phyloP scores from a whole-genome alignment of 192 early-diverging fungal species.

The Dimargaris xerosporica region DNA sequence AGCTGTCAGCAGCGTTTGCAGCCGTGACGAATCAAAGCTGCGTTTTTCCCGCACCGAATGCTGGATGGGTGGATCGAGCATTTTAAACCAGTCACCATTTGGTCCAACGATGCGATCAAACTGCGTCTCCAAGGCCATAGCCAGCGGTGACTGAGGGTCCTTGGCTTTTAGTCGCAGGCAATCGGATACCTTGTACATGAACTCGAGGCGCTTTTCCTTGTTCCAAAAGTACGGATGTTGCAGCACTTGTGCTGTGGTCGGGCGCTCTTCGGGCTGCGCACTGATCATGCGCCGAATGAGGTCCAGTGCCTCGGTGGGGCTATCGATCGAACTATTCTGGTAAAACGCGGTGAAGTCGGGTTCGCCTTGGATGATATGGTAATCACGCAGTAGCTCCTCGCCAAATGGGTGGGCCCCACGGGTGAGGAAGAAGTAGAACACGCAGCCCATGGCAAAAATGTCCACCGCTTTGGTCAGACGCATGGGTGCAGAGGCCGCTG shows the following conservation, averaged over 20 bases:
- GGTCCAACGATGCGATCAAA: slow-evolving; percentile 38
- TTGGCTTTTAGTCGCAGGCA: slow-evolving; percentile 79
- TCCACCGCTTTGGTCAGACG: slow-evolving; percentile 79
- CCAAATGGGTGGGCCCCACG: slow-evolving; percentile 92
- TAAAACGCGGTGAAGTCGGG: slow-evolving; percentile 63
- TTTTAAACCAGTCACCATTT: slow-evolving; percentile 49
- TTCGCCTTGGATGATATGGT: slow-evolving; percentile 67
- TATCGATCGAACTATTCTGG: slow-evolving; percentile 22
- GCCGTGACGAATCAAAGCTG: slow-evolving; percentile 2
- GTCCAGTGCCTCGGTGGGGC: slow-evolving; percentile 53
- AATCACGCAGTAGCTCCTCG: slow-evolving; percentile 74
- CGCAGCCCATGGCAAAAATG: slow-evolving; percentile 90
- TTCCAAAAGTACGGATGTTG: slow-evolving; percentile 95
- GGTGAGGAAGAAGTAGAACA: slow-evolving; percentile 86
- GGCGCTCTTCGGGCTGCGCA: slow-evolving; percentile 60
- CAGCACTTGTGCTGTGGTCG: slow-evolving; percentile 57
- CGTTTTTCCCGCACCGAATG: slow-evolving; percentile 9
- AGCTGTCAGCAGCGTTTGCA: slow-evolving; percentile 9
- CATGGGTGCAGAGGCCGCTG: background rate
- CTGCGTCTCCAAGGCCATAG: slow-evolving; percentile 47
- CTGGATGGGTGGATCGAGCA: slow-evolving; percentile 35
- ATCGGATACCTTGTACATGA: slow-evolving; percentile 91
- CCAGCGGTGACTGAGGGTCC: slow-evolving; percentile 45
- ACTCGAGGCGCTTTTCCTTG: slow-evolving; percentile 61
- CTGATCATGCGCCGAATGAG: slow-evolving; percentile 82